Percentiles rank a stretch among this genome's conserved stretches.
These are phyloP conservation scores for Termitomyces heimii DNA, from an alignment of 768 basidiomycete species.

Conservation along the genomic window DNA sequence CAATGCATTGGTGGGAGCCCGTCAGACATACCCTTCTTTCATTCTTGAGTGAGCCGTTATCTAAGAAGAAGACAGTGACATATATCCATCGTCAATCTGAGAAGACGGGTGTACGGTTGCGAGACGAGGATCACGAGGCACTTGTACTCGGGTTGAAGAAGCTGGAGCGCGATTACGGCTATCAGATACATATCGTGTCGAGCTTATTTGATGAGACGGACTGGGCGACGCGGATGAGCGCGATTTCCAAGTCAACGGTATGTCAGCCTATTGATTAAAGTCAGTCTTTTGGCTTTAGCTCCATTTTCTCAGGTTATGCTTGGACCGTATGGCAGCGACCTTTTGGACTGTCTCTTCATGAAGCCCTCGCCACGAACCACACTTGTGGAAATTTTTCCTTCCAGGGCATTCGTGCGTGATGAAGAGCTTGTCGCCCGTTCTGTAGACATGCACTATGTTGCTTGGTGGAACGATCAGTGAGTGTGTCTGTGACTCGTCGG, in stretches of 20 bases:
- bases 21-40: conserved; percentile 35
- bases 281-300: conserved; percentile 4
- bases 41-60: conserved; percentile 33
- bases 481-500: neutral
- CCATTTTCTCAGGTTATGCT: conserved; percentile 43
- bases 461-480: conserved; percentile 39
- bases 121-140: conserved; percentile 47
- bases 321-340: conserved; percentile 52
- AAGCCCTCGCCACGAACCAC: conserved; percentile 51
- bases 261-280: conserved; percentile 17
- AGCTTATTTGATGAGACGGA: conserved; percentile 39
- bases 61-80: conserved; percentile 44
- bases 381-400: conserved; percentile 74
- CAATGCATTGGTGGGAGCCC: conserved; percentile 68
- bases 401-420: conserved; percentile 58
- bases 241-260: conserved; percentile 66
- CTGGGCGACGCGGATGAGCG: conserved; percentile 60
- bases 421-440: conserved; percentile 50
- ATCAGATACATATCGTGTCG: conserved; percentile 51
- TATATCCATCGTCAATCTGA: conserved; percentile 64
- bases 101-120: conserved; percentile 41
- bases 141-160: conserved; percentile 52
- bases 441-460: conserved; percentile 51
- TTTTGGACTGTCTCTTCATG: conserved; percentile 71
- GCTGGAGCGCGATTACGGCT: conserved; percentile 45